phyloP scores from a whole-genome alignment of 2,329 filamentous ascomycete species.

The Paecilomyces formosus region DNA sequence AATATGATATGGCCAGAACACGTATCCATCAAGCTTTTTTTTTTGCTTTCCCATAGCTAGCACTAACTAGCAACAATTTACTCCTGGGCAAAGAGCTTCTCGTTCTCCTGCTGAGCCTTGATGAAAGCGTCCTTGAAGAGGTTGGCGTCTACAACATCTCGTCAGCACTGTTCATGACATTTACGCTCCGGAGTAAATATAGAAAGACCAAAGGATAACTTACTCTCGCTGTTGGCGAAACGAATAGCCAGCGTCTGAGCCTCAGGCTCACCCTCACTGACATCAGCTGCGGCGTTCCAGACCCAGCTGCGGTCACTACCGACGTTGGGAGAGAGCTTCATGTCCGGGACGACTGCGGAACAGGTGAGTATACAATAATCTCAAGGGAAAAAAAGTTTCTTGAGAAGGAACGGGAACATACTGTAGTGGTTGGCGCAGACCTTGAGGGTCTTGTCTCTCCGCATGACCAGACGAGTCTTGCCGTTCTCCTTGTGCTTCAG shows the following conservation, averaged over 20 bases:
- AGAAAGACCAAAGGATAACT: conserved; percentile 28
- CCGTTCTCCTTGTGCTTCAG: conserved; percentile 98
- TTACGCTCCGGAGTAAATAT: not conserved
- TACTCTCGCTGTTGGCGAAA: conserved; percentile 96
- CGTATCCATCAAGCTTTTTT: not conserved
- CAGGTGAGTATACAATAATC: conserved; percentile 13
- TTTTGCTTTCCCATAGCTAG: not conserved
- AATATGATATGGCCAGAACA: not conserved
- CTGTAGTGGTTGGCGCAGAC: conserved; percentile 99
- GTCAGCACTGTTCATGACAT: not conserved
- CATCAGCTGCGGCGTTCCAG: conserved; percentile 96
- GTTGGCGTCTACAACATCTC: conserved; percentile 69
- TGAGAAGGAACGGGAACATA: conserved; percentile 42
- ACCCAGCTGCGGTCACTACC: conserved; percentile 98
- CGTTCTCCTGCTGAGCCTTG: conserved; percentile 95
- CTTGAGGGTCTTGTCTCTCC: conserved; percentile 98
- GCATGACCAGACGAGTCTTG: conserved; percentile 97
- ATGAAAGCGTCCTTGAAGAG: conserved; percentile 96
- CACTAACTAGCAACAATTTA: conserved; percentile 11
- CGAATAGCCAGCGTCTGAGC: conserved; percentile 93
- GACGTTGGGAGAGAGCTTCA: conserved; percentile 98
- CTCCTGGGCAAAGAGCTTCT: conserved; percentile 65
- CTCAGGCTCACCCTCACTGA: conserved; percentile 96
- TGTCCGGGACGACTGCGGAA: conserved; percentile 78
- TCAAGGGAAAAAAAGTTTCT: too few relatives aligned